phyloP scores from a whole-genome alignment of 495 filamentous ascomycete species.

The Elaphomyces granulatus region DNA sequence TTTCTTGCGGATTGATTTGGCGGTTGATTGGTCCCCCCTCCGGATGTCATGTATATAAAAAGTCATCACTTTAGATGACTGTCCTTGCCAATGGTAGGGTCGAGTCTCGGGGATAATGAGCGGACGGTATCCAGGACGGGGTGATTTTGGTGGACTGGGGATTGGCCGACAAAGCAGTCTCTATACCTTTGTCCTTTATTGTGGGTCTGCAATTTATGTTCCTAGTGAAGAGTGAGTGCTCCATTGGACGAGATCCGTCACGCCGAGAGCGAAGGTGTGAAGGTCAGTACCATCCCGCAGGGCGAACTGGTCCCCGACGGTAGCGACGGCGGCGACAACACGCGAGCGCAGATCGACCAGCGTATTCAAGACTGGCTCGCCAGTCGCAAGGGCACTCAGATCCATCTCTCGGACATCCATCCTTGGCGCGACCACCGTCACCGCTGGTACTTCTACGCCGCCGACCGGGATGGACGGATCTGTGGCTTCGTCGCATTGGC shows the following conservation, averaged over 20 bases:
- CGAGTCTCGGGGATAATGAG: too few relatives aligned
- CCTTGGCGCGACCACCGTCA: slow-evolving; percentile 69
- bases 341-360: slow-evolving; percentile 49
- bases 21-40: too few relatives aligned
- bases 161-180: too few relatives aligned
- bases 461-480: slow-evolving; percentile 50
- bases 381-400: slow-evolving; percentile 65
- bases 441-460: slow-evolving; percentile 67
- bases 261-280: slow-evolving; percentile 64
- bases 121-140: too few relatives aligned
- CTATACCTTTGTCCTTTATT: too few relatives aligned
- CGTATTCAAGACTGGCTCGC: slow-evolving; percentile 65
- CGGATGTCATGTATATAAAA: too few relatives aligned
- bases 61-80: too few relatives aligned
- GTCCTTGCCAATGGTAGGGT: too few relatives aligned
- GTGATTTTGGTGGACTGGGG: too few relatives aligned
- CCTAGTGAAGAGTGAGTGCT: too few relatives aligned
- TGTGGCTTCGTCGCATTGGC: slow-evolving; percentile 59
- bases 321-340: slow-evolving; percentile 23
- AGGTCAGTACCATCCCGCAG: slow-evolving; percentile 48
- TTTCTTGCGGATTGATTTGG: too few relatives aligned
- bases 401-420: slow-evolving; percentile 70
- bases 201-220: too few relatives aligned
- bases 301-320: slow-evolving; percentile 43
- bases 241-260: slow-evolving; percentile 64